These are phyloP conservation scores for Skeletonema costatum DNA, from an alignment of 108 stramenopile species.

Conservation along the genomic window DNA sequence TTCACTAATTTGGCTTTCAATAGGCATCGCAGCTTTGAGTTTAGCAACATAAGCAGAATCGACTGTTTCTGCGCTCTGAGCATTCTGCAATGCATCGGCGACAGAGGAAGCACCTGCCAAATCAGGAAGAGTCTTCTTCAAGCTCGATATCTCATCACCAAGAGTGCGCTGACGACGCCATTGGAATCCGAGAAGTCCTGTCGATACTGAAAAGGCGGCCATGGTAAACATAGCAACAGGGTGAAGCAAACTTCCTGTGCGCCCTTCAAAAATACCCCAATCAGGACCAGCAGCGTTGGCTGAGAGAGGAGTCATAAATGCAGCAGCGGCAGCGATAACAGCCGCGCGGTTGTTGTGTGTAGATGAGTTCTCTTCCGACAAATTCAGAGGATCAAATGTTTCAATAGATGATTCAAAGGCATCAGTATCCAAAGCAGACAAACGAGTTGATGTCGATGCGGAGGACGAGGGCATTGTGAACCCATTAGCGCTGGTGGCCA, in stretches of 20 bases:
- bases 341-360: constrained; percentile 1
- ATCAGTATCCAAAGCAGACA: constrained; percentile 3
- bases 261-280: constrained; percentile 80
- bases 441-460: neutral
- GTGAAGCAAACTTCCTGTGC: constrained; percentile 84
- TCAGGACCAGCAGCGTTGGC: constrained; percentile 57
- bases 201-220: constrained; percentile 68
- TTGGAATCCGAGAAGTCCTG: constrained; percentile 90
- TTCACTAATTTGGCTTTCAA: constrained; percentile 68
- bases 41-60: constrained; percentile 48
- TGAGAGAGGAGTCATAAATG: constrained; percentile 21
- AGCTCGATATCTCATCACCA: constrained; percentile 79
- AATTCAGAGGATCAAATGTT: constrained; percentile 5
- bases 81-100: constrained; percentile 50
- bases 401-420: neutral
- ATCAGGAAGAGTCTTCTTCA: constrained; percentile 72
- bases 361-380: constrained; percentile 3
- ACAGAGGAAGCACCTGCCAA: constrained; percentile 47
- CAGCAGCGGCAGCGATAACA: constrained; percentile 21
- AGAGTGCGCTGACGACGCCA: constrained; percentile 93
- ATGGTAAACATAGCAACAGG: constrained; percentile 85
- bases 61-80: constrained; percentile 54
- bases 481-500: neutral
- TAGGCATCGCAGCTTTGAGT: constrained; percentile 56
- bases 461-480: constrained; percentile 5